Conservation (phyloP, 257 asterid species). For the Nyctanthes arbortristis region DNA sequence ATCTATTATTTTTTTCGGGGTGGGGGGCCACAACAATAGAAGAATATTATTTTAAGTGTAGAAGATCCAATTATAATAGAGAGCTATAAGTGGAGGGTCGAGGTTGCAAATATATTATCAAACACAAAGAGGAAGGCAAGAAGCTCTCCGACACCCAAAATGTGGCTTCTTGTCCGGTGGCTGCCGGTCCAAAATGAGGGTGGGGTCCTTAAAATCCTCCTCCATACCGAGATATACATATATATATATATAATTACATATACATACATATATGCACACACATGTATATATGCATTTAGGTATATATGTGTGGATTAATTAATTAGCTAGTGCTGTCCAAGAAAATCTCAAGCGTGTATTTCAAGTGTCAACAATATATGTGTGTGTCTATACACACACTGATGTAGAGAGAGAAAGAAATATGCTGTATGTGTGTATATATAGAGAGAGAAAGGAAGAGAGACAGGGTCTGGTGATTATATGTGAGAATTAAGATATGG, state of each 20-base stretch:
- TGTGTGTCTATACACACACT: not conserved
- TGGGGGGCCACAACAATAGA: too few species aligned
- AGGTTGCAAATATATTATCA: not conserved
- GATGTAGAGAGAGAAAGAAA: not conserved
- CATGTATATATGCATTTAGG: too few species aligned
- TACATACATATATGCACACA: too few species aligned
- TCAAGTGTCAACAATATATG: not conserved
- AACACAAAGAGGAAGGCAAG: too few species aligned
- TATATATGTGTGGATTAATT: not conserved
- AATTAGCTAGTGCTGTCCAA: not conserved
- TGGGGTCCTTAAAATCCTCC: conserved; percentile 16
- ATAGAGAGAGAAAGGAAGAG: not conserved
- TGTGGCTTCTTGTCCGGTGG: conserved; percentile 43
- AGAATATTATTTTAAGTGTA: too few species aligned
- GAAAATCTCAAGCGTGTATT: not conserved
- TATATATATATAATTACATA: not conserved
- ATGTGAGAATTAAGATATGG: not conserved
- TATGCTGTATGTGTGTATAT: not conserved
- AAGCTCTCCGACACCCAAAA: conserved; percentile 30
- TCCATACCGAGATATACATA: conserved; percentile 13
- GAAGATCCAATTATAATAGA: too few species aligned
- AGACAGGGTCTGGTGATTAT: not conserved
- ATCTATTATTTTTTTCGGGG: too few species aligned
- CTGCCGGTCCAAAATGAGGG: conserved; percentile 39
- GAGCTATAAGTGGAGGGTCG: too few species aligned